phyloP scores from a whole-genome alignment of 1,284 basidiomycete genomes.

The Cryptococcus floricola region DNA sequence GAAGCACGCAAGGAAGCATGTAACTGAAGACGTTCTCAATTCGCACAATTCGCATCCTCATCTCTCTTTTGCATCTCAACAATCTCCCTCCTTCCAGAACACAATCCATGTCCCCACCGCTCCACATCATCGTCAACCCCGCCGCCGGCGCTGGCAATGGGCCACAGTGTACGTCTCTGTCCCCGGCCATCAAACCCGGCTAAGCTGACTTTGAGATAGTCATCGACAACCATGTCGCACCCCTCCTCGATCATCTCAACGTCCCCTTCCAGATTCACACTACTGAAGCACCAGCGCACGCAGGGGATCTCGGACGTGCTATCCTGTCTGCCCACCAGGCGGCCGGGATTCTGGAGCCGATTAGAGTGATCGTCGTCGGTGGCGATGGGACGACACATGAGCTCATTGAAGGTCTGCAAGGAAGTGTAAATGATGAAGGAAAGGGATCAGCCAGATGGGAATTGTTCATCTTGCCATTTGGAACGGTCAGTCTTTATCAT shows the following conservation, averaged over 20 bases:
- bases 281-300: slow-evolving; percentile 60
- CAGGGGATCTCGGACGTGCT: slow-evolving; percentile 56
- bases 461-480: slow-evolving; percentile 60
- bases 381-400: slow-evolving; percentile 91
- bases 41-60: too few relatives aligned
- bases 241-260: slow-evolving; percentile 55
- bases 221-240: slow-evolving; percentile 61
- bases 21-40: too few relatives aligned
- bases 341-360: background rate
- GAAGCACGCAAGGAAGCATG: too few relatives aligned
- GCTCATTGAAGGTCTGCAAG: slow-evolving; percentile 58
- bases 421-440: background rate
- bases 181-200: background rate
- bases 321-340: slow-evolving; percentile 41
- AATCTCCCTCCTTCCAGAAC: too few relatives aligned
- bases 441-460: slow-evolving; percentile 22
- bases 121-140: slow-evolving; percentile 38
- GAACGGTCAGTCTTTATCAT: slow-evolving; percentile 55
- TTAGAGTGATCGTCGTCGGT: slow-evolving; percentile 61
- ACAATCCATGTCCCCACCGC: background rate
- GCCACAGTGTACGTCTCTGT: slow-evolving; percentile 25
- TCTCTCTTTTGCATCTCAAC: too few relatives aligned
- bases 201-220: slow-evolving; percentile 40
- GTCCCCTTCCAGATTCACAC: slow-evolving; percentile 47
- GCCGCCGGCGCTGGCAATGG: slow-evolving; percentile 30